phyloP scores from a whole-genome alignment of 140 eudicot species.

The Cichorium intybus region DNA sequence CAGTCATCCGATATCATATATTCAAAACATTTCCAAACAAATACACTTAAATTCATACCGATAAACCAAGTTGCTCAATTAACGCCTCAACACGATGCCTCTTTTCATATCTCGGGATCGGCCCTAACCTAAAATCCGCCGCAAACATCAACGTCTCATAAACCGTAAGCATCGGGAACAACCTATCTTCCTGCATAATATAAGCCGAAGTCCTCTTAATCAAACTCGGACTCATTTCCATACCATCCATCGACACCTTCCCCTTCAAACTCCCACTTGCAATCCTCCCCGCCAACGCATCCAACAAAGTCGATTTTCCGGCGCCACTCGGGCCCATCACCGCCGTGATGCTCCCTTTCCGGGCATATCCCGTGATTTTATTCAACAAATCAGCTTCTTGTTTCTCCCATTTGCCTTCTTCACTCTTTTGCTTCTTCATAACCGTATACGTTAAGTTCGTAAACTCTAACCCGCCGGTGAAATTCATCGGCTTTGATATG shows the following conservation, averaged over 20 bases:
- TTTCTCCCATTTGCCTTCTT: conserved; percentile 51
- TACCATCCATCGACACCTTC: conserved; percentile 54
- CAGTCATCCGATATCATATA: too few species aligned
- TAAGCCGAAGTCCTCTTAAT: conserved; percentile 78
- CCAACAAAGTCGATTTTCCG: conserved; percentile 72
- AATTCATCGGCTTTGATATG: conserved; percentile 45
- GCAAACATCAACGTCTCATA: conserved; percentile 79
- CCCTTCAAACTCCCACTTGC: conserved; percentile 81
- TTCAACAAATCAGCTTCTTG: conserved; percentile 55
- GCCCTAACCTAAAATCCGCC: conserved; percentile 67
- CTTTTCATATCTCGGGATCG: conserved; percentile 56
- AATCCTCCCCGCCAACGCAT: conserved; percentile 73
- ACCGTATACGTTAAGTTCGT: conserved; percentile 59
- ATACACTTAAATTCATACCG: conserved; percentile 35
- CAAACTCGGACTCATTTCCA: conserved; percentile 61
- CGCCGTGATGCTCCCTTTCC: conserved; percentile 69
- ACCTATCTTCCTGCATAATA: conserved; percentile 80
- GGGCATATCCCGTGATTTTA: conserved; percentile 66
- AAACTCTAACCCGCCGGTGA: conserved; percentile 66
- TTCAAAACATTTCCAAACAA: not conserved
- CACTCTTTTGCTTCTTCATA: conserved; percentile 40
- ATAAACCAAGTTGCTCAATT: conserved; percentile 79
- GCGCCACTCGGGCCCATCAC: conserved; percentile 95
- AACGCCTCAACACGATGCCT: conserved; percentile 57
- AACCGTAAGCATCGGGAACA: conserved; percentile 76